A percentile compares a stretch with the other conserved stretches of the same genome.
phyloP scores from a whole-genome alignment of 805 yeast species.

The Hanseniaspora lindneri region DNA sequence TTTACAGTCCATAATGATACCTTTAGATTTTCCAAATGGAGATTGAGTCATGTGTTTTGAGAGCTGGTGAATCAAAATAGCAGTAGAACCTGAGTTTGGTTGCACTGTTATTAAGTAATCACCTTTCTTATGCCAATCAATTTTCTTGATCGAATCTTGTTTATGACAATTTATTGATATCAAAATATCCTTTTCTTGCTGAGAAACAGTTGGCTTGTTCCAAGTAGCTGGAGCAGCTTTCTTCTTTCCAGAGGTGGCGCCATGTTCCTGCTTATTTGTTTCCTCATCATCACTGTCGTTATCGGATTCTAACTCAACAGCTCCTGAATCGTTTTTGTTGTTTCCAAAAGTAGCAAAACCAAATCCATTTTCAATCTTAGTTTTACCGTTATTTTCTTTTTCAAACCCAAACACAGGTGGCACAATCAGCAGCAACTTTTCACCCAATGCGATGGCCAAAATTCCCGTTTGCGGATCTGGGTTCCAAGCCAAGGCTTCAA shows the following conservation, averaged over 20 bases:
- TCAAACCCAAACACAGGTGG: constrained; percentile 90
- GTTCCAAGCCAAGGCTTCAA: constrained; percentile 80
- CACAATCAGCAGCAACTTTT: constrained; percentile 59
- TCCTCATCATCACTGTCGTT: constrained; percentile 28
- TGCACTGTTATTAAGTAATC: constrained; percentile 94
- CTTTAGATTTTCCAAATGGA: constrained; percentile 86
- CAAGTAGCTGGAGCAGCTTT: constrained; percentile 60
- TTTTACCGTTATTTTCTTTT: constrained; percentile 67
- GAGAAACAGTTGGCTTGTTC: constrained; percentile 60
- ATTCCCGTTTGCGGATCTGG: constrained; percentile 67
- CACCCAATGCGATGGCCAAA: constrained; percentile 76
- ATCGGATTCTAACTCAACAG: constrained; percentile 23
- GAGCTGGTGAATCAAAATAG: constrained; percentile 87
- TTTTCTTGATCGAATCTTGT: constrained; percentile 51
- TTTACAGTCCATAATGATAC: constrained; percentile 88
- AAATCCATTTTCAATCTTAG: constrained; percentile 79
- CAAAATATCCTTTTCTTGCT: constrained; percentile 56
- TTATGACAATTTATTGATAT: constrained; percentile 55
- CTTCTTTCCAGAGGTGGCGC: constrained; percentile 26
- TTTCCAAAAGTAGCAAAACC: constrained; percentile 62
- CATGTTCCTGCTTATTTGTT: constrained; percentile 15
- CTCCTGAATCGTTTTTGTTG: constrained; percentile 24
- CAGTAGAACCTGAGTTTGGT: constrained; percentile 79
- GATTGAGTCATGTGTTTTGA: constrained; percentile 92
- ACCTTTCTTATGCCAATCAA: constrained; percentile 95